Evolutionary conservation across 1,139 yeast species (phyloP), one percentile per base, ranked within the genome.

Genomic region (Kazachstania sp.): DNA sequence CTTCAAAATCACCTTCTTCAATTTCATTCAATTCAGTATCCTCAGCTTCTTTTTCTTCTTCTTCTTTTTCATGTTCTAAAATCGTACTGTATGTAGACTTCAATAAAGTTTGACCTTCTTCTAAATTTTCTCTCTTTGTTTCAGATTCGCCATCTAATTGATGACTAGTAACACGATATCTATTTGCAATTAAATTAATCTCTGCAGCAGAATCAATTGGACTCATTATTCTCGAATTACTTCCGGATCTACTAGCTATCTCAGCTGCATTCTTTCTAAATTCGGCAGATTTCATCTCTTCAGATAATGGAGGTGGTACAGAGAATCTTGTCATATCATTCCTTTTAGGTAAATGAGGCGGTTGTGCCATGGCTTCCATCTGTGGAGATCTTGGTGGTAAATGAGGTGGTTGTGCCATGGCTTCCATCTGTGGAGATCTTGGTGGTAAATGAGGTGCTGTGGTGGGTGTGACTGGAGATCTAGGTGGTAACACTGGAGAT

Each of bases 31-130:
- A n/a, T n/a, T n/a, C n/a, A 7, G 28, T 8, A n/a, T 19, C 39
- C n/a, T 65, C n/a, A n/a, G n/a, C 62, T 46, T 65, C 65, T 41
- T 71, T 41, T n/a, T n/a, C n/a, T 32, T 51, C 54, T 19, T 64
- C 60, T 47, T 65, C 64, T 41, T 71, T 53, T 9, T 51, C 51
- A 26, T 52, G 50, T 32, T 51, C 51, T 30, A 60, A 37, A 19
- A 61, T 51, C 12, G 46, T 47, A 2, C 79, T 77, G 62, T 83
- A 84, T 4, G 83, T 78, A 49, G 75, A 74, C 60, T 78, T 83
- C 48, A 86, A 71, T 50, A 77, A 77, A 47, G 72, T 73, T 18
- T 81, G 75, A 15, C 94, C 90, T 2, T 77, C 70, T 44, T 71
- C 69, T 44, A 82, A 73, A 38, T 77, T 78, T 47, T 76, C 79